Base-by-base conservation (phyloP, 352 stramenopile species). In the Globisporangium rhizosaccharum region DNA sequence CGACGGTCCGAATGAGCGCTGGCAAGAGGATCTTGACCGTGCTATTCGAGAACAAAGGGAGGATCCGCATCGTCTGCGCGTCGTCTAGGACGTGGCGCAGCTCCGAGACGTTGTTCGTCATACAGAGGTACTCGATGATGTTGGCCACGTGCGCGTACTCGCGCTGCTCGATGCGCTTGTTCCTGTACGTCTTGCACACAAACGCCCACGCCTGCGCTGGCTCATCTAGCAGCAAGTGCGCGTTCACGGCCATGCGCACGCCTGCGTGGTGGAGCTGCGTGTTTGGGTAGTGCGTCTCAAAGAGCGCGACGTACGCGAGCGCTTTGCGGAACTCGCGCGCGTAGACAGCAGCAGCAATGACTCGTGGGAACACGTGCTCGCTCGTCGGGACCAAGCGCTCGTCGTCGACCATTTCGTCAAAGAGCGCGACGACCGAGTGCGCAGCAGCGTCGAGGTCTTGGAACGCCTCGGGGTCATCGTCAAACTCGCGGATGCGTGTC, bases 361-460 rank as follows among this genome's bases (percentile, higher is more conserved):
- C 73, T 18, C 76, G 72, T 44, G 79, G 71, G 53, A 79, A 87
- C 18, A 87, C 57, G 4, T 69, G 48, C 11, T 62, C 63, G 26
- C 72, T 60, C 20, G 54, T 57, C 15, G 73, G 66, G 9, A 46
- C 48, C n/a, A 87, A 41, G 46, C 63, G 65, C 56, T 82, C 68
- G 11, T 76, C 57, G 23, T 87, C 61, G 12, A 85, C 66, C 77
- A 87, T 85, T n/a, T 85, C 75, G 52, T 88, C 70, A 59, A 83
- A 88, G 18, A 90, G 59, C 51, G 62, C 53, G 25, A 90, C 37
- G 44, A 84, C 73, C 42, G 45, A 66, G 14, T 71, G 57, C 10
- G 66, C 47, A 0, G 66, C 69, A 49, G 76, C 66, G 1, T 81
- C 55, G 7, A 74, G 56, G 51, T 72, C 66, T 25, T 79, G 61